Base-by-base conservation (phyloP, 2,329 filamentous ascomycete genomes). In the Cladobotryum protrusum region DNA sequence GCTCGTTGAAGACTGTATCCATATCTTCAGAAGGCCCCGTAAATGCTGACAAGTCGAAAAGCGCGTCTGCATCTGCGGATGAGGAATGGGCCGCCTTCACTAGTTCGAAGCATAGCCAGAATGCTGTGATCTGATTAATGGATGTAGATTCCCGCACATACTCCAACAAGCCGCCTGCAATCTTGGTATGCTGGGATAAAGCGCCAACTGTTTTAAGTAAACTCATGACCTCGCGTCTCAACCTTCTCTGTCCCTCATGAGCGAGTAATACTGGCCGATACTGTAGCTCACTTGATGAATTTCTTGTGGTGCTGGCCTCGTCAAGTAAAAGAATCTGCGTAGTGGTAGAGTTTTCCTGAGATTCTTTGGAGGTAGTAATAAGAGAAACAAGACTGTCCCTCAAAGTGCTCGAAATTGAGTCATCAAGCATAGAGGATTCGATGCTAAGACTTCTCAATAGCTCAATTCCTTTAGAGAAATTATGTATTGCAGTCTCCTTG, bases 71-170 rank as follows among this genome's bases (percentile, higher is more conserved):
- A 6, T 79, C 77, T 2, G 75, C 70, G 14, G 75, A 72, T 2
- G 72, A 67, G 4, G 69, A 64, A 15, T 81, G 70, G 7, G 76
- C 73, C 3, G 78, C 75, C 60, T 83, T 83, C 8, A 91, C 67
- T 2, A 92, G 75, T 57, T 87, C 81, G 50, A 91, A 81, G 0
- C 86, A 79, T 3, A 96, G 72, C 91, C 91, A 96, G 58, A 89
- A 87, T 3, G 85, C 81, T 12, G 89, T 82, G 20, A 92, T 67
- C 55, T 83, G 79, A 34, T 74, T 72, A 15, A 80, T 72, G 0
- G 81, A 79, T 3, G 75, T 71, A 3, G 79, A 77, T 29, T 79
- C 74, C 47, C 80, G 78, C 4, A 85, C 68, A 49, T 79, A 78
- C 42, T 82, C 78, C 20, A 91, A 70, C 67, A 95, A 78, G 18